Conservation (phyloP, 768 basidiomycete genomes). For the Cystofilobasidium ferigula region DNA sequence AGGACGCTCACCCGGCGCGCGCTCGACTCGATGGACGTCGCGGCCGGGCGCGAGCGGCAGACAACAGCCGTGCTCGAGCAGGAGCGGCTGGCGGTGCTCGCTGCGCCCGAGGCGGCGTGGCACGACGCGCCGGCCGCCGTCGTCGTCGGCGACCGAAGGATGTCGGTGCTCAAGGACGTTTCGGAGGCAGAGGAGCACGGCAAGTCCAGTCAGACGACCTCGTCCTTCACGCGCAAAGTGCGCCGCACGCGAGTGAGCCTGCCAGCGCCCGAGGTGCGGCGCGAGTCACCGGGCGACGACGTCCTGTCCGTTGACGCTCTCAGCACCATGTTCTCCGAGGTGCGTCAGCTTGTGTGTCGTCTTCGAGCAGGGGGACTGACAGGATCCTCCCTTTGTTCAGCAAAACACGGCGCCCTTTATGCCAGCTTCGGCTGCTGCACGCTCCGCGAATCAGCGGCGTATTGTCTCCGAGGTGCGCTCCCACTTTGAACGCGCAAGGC, state of each 20-base stretch:
- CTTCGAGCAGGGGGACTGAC: no score
- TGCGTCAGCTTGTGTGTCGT: background rate
- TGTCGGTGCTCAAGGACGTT: background rate
- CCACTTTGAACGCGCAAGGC: no score
- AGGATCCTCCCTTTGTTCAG: no score
- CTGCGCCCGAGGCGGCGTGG: background rate
- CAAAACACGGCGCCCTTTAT: no score
- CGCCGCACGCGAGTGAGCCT: background rate
- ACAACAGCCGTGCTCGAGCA: conserved; percentile 1
- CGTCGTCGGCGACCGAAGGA: background rate
- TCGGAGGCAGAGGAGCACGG: background rate
- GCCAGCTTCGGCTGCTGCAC: no score
- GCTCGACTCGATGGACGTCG: conserved; percentile 17
- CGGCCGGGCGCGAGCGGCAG: conserved; percentile 7
- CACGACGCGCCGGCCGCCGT: background rate
- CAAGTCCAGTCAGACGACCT: no score
- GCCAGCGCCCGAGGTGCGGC: background rate
- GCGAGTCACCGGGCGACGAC: background rate
- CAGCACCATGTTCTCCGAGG: conserved; percentile 16
- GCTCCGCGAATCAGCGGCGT: no score
- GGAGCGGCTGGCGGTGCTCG: background rate
- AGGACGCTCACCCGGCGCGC: conserved; percentile 11
- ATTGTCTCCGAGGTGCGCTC: no score
- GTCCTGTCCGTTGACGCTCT: conserved; percentile 8
- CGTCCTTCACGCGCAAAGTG: no score